phyloP scores from a whole-genome alignment of 139 green algal species.

The Monoraphidium neglectum region DNA sequence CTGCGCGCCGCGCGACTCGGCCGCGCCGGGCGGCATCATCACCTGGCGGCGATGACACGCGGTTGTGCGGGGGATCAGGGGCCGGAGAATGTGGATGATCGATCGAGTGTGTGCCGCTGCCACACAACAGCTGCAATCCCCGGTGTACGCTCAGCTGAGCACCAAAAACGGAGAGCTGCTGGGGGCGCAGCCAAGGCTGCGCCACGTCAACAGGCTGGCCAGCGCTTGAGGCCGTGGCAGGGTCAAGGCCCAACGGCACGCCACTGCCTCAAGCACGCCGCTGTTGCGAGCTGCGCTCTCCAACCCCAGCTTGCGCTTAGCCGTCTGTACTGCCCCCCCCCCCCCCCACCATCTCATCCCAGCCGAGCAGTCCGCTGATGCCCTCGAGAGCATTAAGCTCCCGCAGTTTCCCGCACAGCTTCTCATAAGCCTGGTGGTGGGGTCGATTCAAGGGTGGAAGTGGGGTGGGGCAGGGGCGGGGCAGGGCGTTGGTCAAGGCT shows the following conservation, averaged over 20 bases:
- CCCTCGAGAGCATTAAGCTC: conserved; percentile 64
- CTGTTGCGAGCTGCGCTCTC: not conserved
- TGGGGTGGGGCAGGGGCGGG: no score
- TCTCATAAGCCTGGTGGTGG: conserved; percentile 54
- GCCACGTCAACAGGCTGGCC: no score
- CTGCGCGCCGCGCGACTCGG: conserved; percentile 56
- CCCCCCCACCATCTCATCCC: conserved; percentile 71
- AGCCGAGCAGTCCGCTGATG: conserved; percentile 72
- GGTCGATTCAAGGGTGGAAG: no score
- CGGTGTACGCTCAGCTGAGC: no score
- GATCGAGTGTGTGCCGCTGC: not conserved
- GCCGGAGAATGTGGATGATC: not conserved
- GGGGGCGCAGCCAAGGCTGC: no score
- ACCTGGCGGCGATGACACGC: conserved; percentile 47
- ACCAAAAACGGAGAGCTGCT: no score
- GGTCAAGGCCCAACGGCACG: no score
- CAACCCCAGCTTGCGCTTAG: no score
- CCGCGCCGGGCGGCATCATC: conserved; percentile 75
- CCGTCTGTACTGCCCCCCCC: not conserved
- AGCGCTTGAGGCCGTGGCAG: no score
- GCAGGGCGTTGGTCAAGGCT: no score
- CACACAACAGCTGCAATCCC: no score
- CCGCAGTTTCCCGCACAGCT: conserved; percentile 65
- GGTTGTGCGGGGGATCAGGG: not conserved
- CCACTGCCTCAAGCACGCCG: no score